A percentile compares a stretch with the other conserved stretches of the same genome.
Conservation (phyloP, 2,329 filamentous ascomycete species). For the Epichloe gansuensis region DNA sequence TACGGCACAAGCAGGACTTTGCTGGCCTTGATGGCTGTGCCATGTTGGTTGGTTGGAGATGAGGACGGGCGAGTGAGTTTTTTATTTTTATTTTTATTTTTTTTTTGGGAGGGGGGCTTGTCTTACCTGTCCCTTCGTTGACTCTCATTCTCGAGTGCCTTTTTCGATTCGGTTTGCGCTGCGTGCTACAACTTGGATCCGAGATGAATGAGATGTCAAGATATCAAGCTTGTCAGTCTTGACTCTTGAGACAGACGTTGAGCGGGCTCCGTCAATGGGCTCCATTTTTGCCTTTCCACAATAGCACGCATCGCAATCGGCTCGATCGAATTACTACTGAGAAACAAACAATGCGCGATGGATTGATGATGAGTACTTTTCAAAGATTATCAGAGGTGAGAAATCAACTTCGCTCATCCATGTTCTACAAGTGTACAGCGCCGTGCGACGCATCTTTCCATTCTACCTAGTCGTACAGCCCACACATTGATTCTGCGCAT, state of each 20-base stretch:
- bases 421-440: not conserved
- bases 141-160: slow-evolving; percentile 24
- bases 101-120: too few relatives aligned
- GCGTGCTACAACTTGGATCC: too few relatives aligned
- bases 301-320: too few relatives aligned
- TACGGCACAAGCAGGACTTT: slow-evolving; percentile 72
- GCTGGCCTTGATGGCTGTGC: slow-evolving; percentile 51
- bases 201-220: not conserved
- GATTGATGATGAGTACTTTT: too few relatives aligned
- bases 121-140: slow-evolving; percentile 31
- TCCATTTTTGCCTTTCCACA: not conserved
- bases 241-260: too few relatives aligned
- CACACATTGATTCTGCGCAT: not conserved
- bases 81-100: too few relatives aligned
- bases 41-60: not conserved
- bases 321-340: too few relatives aligned
- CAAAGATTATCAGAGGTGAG: too few relatives aligned
- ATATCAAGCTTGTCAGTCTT: not conserved
- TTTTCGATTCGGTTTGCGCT: not conserved
- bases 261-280: not conserved
- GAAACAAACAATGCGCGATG: too few relatives aligned
- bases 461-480: not conserved
- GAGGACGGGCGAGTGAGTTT: not conserved
- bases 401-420: too few relatives aligned
- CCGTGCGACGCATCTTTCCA: not conserved